These are phyloP conservation scores for Ilyonectria sp. DNA, from an alignment of 2,329 filamentous ascomycete genomes.

Conservation along the genomic window DNA sequence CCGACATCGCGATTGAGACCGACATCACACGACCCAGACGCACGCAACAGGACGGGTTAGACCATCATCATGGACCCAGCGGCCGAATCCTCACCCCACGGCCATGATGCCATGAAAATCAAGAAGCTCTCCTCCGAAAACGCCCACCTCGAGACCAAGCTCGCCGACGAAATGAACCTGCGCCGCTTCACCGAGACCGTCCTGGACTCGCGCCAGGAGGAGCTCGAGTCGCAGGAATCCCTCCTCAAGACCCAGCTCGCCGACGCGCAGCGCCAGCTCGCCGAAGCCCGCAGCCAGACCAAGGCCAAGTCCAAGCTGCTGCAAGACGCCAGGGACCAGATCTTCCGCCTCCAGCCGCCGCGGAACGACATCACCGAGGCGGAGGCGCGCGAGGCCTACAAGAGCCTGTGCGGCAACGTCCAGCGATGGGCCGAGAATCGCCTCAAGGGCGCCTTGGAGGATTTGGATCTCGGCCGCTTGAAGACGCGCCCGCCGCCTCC, in stretches of 20 bases:
- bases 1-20: conserved; percentile 15
- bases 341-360: conserved; percentile 52
- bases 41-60: conserved; percentile 13
- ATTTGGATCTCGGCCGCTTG: conserved; percentile 49
- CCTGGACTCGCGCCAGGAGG: conserved; percentile 54
- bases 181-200: conserved; percentile 55
- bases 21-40: conserved; percentile 26
- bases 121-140: conserved; percentile 33
- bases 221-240: conserved; percentile 51
- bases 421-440: conserved; percentile 57
- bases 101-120: conserved; percentile 20
- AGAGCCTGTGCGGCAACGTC: conserved; percentile 51
- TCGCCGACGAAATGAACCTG: conserved; percentile 52
- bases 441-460: conserved; percentile 51
- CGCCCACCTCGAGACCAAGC: conserved; percentile 43
- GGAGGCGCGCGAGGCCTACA: conserved; percentile 54
- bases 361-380: conserved; percentile 55
- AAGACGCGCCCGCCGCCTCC: conserved; percentile 42
- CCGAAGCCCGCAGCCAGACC: conserved; percentile 48
- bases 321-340: conserved; percentile 51
- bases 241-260: conserved; percentile 51
- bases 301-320: conserved; percentile 48
- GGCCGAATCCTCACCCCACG: conserved; percentile 19
- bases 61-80: conserved; percentile 45
- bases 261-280: conserved; percentile 49